Percentiles rank a stretch among this genome's conserved stretches.
These are phyloP conservation scores for Mortierella sp. DNA, from an alignment of 371 early-diverging fungal species.

Conservation along the genomic window DNA sequence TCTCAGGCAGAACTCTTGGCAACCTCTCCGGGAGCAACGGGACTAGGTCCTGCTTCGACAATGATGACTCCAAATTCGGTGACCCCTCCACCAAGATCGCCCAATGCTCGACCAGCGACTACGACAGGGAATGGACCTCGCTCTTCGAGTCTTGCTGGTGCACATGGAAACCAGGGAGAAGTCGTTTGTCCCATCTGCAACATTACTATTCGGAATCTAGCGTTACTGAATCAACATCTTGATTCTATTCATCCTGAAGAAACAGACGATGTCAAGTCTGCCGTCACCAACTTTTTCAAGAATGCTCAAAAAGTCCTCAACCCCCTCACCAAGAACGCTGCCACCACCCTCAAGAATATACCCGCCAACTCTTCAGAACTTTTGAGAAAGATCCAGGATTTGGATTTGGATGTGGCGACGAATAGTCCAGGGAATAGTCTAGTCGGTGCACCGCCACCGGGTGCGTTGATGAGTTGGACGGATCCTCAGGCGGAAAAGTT, in stretches of 20 bases:
- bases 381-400: constrained; percentile 49
- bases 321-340: constrained; percentile 42
- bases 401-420: constrained; percentile 38
- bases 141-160: no score
- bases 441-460: constrained; percentile 36
- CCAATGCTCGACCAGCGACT: constrained; percentile 14
- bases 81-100: constrained; percentile 35
- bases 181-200: constrained; percentile 45
- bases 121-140: constrained; percentile 6
- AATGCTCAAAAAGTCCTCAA: constrained; percentile 51
- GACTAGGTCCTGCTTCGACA: neutral
- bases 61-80: constrained; percentile 3
- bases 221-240: constrained; percentile 46
- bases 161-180: neutral
- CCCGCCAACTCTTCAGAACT: constrained; percentile 52
- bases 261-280: constrained; percentile 48
- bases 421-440: constrained; percentile 30
- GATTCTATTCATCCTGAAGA: constrained; percentile 48
- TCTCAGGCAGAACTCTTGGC: constrained; percentile 10
- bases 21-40: neutral
- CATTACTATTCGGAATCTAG: constrained; percentile 36
- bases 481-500: constrained; percentile 43
- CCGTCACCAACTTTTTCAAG: constrained; percentile 37
- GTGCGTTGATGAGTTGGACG: constrained; percentile 45
- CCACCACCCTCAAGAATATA: constrained; percentile 53